Percentiles rank a stretch among this genome's conserved stretches.
phyloP scores from a whole-genome alignment of 129 eudicot genomes.

The Helichrysum umbraculigerum region DNA sequence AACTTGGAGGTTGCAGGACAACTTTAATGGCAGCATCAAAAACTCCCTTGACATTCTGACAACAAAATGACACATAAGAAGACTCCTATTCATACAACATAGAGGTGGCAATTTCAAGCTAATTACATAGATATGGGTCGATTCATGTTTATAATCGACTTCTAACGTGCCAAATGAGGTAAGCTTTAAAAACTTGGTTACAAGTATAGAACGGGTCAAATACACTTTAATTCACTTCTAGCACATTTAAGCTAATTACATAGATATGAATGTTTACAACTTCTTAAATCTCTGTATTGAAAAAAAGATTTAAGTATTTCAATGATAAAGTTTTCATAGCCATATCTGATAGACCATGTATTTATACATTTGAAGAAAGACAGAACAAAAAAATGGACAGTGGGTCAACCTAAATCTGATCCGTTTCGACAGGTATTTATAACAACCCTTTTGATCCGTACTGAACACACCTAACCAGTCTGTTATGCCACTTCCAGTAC shows the following conservation, averaged over 20 bases:
- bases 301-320: not conserved
- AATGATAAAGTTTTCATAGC: not conserved
- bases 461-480: not conserved
- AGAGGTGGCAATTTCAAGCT: not conserved
- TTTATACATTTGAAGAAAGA: not conserved
- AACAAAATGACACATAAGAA: conserved; percentile 14
- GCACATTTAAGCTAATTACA: too few species aligned
- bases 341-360: not conserved
- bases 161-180: not conserved
- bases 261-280: too few species aligned
- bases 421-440: not conserved
- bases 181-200: not conserved
- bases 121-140: not conserved
- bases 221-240: not conserved
- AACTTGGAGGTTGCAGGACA: conserved; percentile 51
- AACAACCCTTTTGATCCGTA: not conserved
- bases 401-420: not conserved
- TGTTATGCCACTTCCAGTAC: not conserved
- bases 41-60: conserved; percentile 51
- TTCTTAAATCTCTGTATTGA: not conserved
- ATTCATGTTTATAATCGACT: not conserved
- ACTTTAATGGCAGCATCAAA: conserved; percentile 61
- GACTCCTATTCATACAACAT: not conserved
- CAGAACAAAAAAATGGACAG: not conserved
- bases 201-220: not conserved